Evolutionary conservation across 768 basidiomycete genomes (phyloP).

Genomic region (Auriculariales sp.): DNA sequence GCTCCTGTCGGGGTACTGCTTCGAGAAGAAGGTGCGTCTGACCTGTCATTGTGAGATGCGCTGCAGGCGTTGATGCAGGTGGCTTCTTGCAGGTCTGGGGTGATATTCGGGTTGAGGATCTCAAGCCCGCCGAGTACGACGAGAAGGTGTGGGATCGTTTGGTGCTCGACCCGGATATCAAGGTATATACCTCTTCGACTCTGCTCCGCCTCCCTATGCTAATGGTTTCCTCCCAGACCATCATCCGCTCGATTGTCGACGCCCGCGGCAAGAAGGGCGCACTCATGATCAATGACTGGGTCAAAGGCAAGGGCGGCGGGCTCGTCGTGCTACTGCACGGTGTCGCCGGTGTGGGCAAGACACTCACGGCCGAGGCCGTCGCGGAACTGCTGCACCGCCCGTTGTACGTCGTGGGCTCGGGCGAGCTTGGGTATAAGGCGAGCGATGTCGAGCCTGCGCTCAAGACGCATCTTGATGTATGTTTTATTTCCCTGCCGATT

Average conservation of each 20-base stretch:
- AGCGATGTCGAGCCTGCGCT: constrained; percentile 27
- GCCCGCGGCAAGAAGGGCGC: background rate
- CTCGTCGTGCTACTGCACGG: constrained; percentile 20
- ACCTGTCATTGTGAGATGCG: background rate
- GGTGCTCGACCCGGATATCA: background rate
- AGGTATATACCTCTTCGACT: background rate
- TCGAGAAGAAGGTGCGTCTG: background rate
- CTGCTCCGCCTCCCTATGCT: no score
- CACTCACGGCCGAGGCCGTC: constrained; percentile 44
- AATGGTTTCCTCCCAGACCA: background rate
- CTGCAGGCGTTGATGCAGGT: background rate
- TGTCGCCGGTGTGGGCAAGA: constrained; percentile 29
- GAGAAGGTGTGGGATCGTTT: background rate
- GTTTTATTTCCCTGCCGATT: background rate
- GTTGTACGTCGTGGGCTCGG: constrained; percentile 38
- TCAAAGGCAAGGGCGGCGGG: constrained; percentile 22
- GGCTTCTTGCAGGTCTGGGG: background rate
- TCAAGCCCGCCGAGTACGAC: background rate
- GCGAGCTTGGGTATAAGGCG: constrained; percentile 37
- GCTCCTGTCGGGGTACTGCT: background rate
- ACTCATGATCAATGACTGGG: constrained; percentile 17
- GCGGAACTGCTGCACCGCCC: constrained; percentile 40
- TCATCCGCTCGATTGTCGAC: background rate
- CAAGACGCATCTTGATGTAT: constrained; percentile 10
- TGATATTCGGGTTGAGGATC: background rate